phyloP scores from a whole-genome alignment of 1,139 yeast species.

The Yamadazyma taylorii region DNA sequence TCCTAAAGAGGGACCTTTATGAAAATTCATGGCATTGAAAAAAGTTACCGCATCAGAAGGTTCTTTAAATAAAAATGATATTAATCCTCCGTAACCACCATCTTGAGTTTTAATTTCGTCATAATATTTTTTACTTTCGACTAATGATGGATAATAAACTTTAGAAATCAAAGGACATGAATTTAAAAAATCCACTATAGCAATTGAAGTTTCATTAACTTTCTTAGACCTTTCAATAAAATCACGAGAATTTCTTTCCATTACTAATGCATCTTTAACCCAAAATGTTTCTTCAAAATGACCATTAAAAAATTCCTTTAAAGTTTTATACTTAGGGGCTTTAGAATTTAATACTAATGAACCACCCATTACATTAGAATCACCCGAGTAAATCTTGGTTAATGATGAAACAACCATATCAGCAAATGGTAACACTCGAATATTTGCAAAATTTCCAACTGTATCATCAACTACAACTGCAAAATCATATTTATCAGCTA shows the following conservation, averaged over 20 bases:
- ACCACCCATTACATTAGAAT: slow-evolving; percentile 95
- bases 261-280: slow-evolving; percentile 91
- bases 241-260: slow-evolving; percentile 93
- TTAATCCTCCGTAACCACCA: slow-evolving; percentile 93
- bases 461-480: slow-evolving; percentile 90
- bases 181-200: slow-evolving; percentile 51
- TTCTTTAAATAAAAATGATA: slow-evolving; percentile 72
- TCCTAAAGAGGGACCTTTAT: slow-evolving; percentile 94
- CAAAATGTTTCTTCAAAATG: slow-evolving; percentile 76
- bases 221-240: slow-evolving; percentile 66
- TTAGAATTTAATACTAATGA: slow-evolving; percentile 75
- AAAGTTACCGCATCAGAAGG: slow-evolving; percentile 69
- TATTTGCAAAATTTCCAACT: slow-evolving; percentile 84
- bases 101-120: slow-evolving; percentile 64
- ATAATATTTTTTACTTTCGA: slow-evolving; percentile 59
- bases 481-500: slow-evolving; percentile 71
- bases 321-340: slow-evolving; percentile 49
- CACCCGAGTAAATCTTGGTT: slow-evolving; percentile 92
- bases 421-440: slow-evolving; percentile 76
- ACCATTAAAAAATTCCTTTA: slow-evolving; percentile 54
- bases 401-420: slow-evolving; percentile 86
- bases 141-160: slow-evolving; percentile 69
- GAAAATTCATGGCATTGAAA: slow-evolving; percentile 70
- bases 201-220: slow-evolving; percentile 66
- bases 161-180: slow-evolving; percentile 52